A percentile compares a stretch with the other conserved stretches of the same genome.
Conservation (phyloP, 2,329 filamentous ascomycete species). For the Tolypocladium amazonense region DNA sequence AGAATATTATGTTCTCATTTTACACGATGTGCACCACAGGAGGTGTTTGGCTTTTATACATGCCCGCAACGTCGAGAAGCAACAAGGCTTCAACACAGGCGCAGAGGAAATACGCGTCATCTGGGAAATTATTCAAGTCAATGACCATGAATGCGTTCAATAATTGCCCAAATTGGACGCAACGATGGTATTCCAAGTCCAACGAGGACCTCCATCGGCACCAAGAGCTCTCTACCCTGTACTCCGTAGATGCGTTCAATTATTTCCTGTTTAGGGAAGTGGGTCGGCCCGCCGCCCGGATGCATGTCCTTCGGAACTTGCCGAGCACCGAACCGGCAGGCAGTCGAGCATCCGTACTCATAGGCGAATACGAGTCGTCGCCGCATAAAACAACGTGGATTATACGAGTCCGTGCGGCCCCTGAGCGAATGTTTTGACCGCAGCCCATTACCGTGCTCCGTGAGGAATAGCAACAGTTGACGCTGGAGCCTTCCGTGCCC, state of each 20-base stretch:
- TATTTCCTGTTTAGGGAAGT: slow-evolving; percentile 2
- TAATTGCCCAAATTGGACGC: neutral
- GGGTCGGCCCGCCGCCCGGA: neutral
- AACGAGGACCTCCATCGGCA: neutral
- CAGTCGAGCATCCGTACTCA: too few relatives aligned
- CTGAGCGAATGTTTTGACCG: too few relatives aligned
- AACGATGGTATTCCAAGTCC: neutral
- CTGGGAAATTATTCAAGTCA: neutral
- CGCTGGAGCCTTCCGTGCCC: too few relatives aligned
- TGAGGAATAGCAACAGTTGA: too few relatives aligned
- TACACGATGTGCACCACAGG: neutral
- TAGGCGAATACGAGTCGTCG: too few relatives aligned
- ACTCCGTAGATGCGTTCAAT: neutral
- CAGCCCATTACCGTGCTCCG: too few relatives aligned
- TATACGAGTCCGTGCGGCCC: too few relatives aligned
- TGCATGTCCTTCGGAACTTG: neutral
- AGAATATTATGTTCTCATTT: neutral
- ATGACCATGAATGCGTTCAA: neutral
- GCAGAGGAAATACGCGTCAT: neutral
- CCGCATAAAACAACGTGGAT: too few relatives aligned
- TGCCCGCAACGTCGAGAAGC: neutral
- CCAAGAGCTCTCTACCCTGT: too few relatives aligned
- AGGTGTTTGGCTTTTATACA: neutral
- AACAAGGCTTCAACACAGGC: neutral
- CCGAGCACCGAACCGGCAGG: neutral